Evolutionary conservation across 2,329 filamentous ascomycete species (phyloP), one percentile per base, ranked within the genome.

Genomic region (Trichoderma oligosporum): DNA sequence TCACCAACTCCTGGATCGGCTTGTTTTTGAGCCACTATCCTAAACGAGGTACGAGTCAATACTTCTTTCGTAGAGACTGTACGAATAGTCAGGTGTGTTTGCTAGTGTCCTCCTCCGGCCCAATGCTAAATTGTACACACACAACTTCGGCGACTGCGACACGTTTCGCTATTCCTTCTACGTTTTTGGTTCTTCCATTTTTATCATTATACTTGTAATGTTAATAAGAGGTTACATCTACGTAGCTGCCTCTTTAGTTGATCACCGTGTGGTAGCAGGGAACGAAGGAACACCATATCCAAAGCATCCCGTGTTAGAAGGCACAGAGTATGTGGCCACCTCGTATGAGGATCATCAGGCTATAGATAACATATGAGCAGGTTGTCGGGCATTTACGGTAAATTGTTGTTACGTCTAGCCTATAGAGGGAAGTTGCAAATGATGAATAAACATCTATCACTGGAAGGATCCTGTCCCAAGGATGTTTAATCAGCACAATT

Each of bases 151-250:
- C 51, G 35, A 36, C 4, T 29, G 29, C 39, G 29, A 22, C 45
- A 33, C 12, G 31, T 31, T n/a, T 18, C 46, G n/a, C 20, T 29
- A 22, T 11, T 36, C 12, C 4, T 27, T 16, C 20, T 35, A n/a
- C n/a, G 22, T 35, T n/a, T 4, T 24, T n/a, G 22, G 14, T n/a
- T 4, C 22, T 12, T 31, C 46, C 46, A 20, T 49, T 31, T 36
- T 33, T 33, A 22, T 31, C 39, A 36, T 54, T 29, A 29, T 54
- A 54, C 29, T 36, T 45, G 51, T 45, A 54, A 54, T 39, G 51
- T 54, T 54, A 54, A 54, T 54, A 27, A 54, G 20, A 54, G 51
- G 51, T 54, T 54, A 54, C 47, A 45, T 45, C 22, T 9, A n/a
- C n/a, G n/a, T n/a, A 54, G 31, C 51, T 54, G 41, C 51, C 51